phyloP scores from a whole-genome alignment of 805 yeast genomes.

The Komagataella pseudopastoris region DNA sequence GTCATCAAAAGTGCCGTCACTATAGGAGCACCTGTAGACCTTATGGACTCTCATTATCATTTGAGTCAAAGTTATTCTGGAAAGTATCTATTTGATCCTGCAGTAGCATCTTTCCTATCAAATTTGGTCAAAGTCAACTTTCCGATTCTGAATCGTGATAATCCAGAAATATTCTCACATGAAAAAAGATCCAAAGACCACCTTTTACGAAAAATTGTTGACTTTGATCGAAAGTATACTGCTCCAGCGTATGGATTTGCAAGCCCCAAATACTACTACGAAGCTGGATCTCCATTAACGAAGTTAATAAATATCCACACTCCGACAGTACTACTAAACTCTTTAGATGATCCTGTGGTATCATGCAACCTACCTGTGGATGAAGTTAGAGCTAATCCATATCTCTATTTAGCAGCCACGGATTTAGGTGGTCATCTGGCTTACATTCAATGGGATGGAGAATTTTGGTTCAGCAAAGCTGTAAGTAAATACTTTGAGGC shows the following conservation, averaged over 20 bases:
- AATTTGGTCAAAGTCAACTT: conserved; percentile 31
- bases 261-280: conserved; percentile 47
- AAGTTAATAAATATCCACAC: conserved; percentile 41
- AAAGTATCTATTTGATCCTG: conserved; percentile 24
- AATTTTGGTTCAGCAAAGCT: conserved; percentile 33
- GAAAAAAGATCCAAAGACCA: conserved; percentile 18
- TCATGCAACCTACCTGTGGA: conserved; percentile 35
- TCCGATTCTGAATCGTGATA: conserved; percentile 15
- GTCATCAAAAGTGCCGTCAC: conserved; percentile 44
- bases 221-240: conserved; percentile 53
- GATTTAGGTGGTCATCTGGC: conserved; percentile 66
- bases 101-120: conserved; percentile 24
- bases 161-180: conserved; percentile 13
- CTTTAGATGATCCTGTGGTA: conserved; percentile 59
- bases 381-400: conserved; percentile 44
- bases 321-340: conserved; percentile 47
- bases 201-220: conserved; percentile 25
- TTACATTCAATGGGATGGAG: conserved; percentile 26
- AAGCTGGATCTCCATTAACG: conserved; percentile 49
- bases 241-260: conserved; percentile 50
- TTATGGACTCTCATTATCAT: conserved; percentile 37
- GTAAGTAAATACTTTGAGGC: conserved; percentile 24
- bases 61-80: conserved; percentile 25
- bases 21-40: conserved; percentile 65
- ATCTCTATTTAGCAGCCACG: conserved; percentile 39